phyloP scores from a whole-genome alignment of 352 stramenopile species.

The Peronospora belbahrii region DNA sequence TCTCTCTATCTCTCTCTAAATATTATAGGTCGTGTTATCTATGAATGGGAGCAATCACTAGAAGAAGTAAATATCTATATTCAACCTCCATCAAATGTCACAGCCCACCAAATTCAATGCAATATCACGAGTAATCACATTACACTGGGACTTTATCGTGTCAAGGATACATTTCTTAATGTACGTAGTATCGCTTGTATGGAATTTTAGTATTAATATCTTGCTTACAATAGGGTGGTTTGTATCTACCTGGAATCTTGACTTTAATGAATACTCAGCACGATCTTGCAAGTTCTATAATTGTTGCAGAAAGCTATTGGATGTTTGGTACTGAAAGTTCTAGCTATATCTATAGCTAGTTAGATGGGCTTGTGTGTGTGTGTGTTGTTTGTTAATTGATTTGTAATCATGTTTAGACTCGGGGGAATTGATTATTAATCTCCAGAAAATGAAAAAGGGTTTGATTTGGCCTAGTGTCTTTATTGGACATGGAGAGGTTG shows the following conservation, averaged over 20 bases:
- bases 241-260: not conserved
- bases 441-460: constrained; percentile 95
- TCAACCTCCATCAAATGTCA: constrained; percentile 77
- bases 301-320: constrained; percentile 94
- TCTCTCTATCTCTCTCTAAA: too few species aligned
- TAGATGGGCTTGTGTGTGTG: too few species aligned
- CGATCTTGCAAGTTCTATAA: constrained; percentile 85
- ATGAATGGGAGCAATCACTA: constrained; percentile 96
- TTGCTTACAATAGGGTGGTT: too few species aligned
- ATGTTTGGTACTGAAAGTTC: constrained; percentile 92
- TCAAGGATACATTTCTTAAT: constrained; percentile 90
- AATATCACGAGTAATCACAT: constrained; percentile 88
- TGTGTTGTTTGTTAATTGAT: too few species aligned
- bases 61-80: constrained; percentile 96
- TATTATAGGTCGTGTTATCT: constrained; percentile 72
- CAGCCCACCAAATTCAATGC: constrained; percentile 76
- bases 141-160: constrained; percentile 83
- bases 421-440: constrained; percentile 86
- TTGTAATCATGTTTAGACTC: too few species aligned
- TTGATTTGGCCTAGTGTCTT: constrained; percentile 91
- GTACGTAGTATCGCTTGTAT: too few species aligned
- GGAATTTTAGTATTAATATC: too few species aligned
- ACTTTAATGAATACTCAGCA: too few species aligned
- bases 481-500: constrained; percentile 72
- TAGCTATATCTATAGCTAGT: too few species aligned